Percentiles rank a stretch among this genome's conserved stretches.
Conservation (phyloP, 2,329 filamentous ascomycete species). For the Fusarium pseudograminearum region DNA sequence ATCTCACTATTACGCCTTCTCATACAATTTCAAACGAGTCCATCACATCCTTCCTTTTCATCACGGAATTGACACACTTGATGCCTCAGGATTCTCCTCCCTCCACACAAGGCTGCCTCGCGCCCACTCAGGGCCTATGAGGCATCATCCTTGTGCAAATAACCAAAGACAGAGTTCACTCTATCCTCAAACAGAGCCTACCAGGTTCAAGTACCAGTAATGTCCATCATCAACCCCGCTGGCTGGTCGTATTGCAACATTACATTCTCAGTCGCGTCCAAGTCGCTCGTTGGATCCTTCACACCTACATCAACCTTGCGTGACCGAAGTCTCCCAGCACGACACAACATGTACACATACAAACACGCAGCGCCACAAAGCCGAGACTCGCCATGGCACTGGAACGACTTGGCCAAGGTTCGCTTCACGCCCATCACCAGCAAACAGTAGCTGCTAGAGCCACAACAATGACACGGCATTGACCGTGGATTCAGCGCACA, state of each 20-base stretch:
- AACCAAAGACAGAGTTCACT: not conserved
- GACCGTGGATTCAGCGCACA: not conserved
- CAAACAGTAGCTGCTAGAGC: not conserved
- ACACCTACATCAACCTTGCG: not conserved
- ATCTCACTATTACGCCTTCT: too few relatives aligned
- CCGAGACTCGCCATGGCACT: not conserved
- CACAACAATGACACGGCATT: not conserved
- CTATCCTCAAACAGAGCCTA: not conserved
- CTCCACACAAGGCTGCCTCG: not conserved
- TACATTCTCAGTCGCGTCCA: not conserved
- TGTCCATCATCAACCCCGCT: not conserved
- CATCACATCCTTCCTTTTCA: not conserved
- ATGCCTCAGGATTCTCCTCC: not conserved
- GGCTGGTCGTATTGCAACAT: not conserved
- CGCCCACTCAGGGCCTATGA: not conserved
- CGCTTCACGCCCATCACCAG: not conserved
- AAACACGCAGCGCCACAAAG: not conserved
- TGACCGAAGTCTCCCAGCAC: not conserved
- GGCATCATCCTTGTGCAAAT: not conserved
- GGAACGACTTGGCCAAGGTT: not conserved
- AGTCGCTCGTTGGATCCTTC: not conserved
- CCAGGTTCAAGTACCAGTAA: not conserved
- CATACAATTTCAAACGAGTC: not conserved
- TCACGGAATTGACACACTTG: not conserved
- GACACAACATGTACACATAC: not conserved